Evolutionary conservation across 768 basidiomycete species (phyloP), one percentile per base, ranked within the genome.

Genomic region (Lanmaoa pseudosensibilis): DNA sequence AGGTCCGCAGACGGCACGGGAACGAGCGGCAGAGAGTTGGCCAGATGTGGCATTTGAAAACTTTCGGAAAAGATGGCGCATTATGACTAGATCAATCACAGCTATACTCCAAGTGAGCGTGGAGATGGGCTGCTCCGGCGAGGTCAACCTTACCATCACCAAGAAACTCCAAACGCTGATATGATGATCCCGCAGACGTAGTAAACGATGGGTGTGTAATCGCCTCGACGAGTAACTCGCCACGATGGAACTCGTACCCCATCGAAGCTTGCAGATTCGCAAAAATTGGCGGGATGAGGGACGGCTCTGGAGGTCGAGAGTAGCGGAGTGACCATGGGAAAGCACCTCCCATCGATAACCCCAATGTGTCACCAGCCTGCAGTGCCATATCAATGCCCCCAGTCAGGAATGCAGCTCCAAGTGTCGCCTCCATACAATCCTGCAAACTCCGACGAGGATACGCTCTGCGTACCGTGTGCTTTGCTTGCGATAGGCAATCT

Each of bases 121-220:
- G 34, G 18, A 30, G 33, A 56, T n/a, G 30, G 33, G 19, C 18
- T 43, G 19, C 34, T 53, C 41, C 11, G 1, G 44, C 3, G 19
- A 46, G 25, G n/a, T 34, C 9, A 46, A 55, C 19, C 84, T 73
- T 68, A 93, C 92, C 90, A 67, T 96, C 94, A 33, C 94, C 94
- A 3, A 96, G 78, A 63, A 93, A 94, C 63, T 96, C 94, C 12
- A 94, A 74, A 15, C 94, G 82, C 58, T 96, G 88, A 70, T 95
- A 95, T 3, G 89, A 90, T 7, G 82, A 75, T 11, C 77, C 77
- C 13, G 78, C 79, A 1, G 73, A 73, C 5, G 72, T 68, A 11
- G 79, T 75, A 62, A 90, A 90, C 0, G 90, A 92, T 0, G 92
- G 88, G 66, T 96, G 94, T 0, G 90, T 92, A n/a, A 93, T 72